These are phyloP conservation scores for Anacardium occidentale DNA, from an alignment of 345 rosid species.

Conservation along the genomic window DNA sequence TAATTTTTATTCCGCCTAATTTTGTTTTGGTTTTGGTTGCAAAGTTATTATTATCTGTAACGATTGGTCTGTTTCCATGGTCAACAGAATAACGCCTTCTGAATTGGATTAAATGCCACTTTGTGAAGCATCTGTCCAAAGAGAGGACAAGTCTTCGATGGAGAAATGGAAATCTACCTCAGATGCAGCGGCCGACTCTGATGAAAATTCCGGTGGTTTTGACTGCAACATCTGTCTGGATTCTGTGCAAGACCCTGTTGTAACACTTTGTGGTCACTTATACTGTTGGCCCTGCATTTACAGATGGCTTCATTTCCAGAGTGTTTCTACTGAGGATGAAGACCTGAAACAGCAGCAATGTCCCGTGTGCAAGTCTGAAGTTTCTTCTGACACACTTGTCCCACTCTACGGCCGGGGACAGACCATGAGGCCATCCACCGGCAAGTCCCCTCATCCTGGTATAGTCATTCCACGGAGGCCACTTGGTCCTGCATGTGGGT, in stretches of 20 bases:
- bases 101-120: background rate
- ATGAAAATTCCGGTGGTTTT: slow-evolving; percentile 39
- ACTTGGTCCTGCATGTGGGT: slow-evolving; percentile 32
- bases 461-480: slow-evolving; percentile 52
- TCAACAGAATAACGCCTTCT: background rate
- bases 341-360: slow-evolving; percentile 55
- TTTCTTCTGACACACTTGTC: slow-evolving; percentile 61
- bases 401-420: slow-evolving; percentile 83
- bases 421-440: slow-evolving; percentile 29
- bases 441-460: slow-evolving; percentile 34
- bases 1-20: too few relatives aligned
- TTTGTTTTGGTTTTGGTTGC: too few relatives aligned
- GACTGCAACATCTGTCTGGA: slow-evolving; percentile 89
- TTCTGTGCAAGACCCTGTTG: slow-evolving; percentile 77
- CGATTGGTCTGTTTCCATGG: too few relatives aligned
- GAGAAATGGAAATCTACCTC: slow-evolving; percentile 27
- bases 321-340: slow-evolving; percentile 28
- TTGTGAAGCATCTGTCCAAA: slow-evolving; percentile 6
- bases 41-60: too few relatives aligned
- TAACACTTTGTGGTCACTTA: slow-evolving; percentile 88
- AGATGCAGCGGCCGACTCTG: slow-evolving; percentile 20
- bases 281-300: slow-evolving; percentile 97
- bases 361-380: slow-evolving; percentile 86
- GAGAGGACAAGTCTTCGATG: slow-evolving; percentile 32
- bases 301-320: slow-evolving; percentile 72